phyloP scores from a whole-genome alignment of 176 grass and related monocot species.

The Phoenix roebelenii region DNA sequence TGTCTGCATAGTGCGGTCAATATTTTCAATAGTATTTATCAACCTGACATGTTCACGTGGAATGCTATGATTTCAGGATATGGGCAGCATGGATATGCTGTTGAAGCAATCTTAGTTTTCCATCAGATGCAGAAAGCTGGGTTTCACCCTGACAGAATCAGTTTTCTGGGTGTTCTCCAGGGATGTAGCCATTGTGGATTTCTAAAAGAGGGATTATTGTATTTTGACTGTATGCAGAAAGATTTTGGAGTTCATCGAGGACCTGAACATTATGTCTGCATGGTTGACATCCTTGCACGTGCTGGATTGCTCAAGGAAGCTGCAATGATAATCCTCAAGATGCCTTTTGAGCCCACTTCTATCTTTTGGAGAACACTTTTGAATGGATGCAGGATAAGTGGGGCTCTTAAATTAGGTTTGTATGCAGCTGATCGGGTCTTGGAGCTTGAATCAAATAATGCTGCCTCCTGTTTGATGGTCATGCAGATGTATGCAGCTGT shows the following conservation, averaged over 20 bases:
- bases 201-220: neutral
- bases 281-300: neutral
- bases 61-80: conserved; percentile 1
- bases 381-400: neutral
- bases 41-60: neutral
- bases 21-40: neutral
- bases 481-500: neutral
- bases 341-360: conserved; percentile 4
- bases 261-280: conserved; percentile 1
- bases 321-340: conserved; percentile 1
- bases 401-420: neutral
- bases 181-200: neutral
- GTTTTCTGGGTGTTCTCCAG: conserved; percentile 3
- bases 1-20: neutral
- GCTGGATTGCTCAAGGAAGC: conserved; percentile 1
- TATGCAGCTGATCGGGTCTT: neutral
- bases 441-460: conserved; percentile 2
- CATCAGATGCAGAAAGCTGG: neutral
- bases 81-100: neutral
- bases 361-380: conserved; percentile 3
- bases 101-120: neutral
- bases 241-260: neutral
- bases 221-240: conserved; percentile 3
- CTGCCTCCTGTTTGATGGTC: neutral
- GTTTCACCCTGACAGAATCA: conserved; percentile 1